Percentiles rank a stretch among this genome's conserved stretches.
Conservation (phyloP, 2,329 filamentous ascomycete species). For the Cercospora sesami region DNA sequence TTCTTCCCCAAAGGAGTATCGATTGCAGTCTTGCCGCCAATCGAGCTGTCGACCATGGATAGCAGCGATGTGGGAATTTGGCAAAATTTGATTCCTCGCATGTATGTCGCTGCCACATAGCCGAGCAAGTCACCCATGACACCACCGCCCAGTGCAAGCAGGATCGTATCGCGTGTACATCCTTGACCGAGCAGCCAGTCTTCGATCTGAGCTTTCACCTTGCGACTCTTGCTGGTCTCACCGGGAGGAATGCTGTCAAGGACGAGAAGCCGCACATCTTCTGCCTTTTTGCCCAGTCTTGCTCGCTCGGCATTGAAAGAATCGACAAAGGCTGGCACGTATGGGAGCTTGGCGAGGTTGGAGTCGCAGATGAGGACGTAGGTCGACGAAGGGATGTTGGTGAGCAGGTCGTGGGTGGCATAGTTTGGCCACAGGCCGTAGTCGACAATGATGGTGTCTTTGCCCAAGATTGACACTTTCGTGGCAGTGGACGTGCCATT, state of each 20-base stretch:
- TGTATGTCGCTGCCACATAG: constrained; percentile 96
- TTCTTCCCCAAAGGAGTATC: constrained; percentile 97
- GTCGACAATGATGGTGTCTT: constrained; percentile 87
- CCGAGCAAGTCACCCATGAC: constrained; percentile 98
- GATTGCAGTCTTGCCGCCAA: constrained; percentile 97
- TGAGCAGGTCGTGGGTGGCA: constrained; percentile 76
- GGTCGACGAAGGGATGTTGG: constrained; percentile 77
- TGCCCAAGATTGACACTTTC: constrained; percentile 78
- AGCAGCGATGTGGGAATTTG: constrained; percentile 94
- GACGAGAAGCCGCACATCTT: constrained; percentile 69
- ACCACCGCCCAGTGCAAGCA: constrained; percentile 90
- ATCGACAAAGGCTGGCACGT: constrained; percentile 73
- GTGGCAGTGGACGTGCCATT: constrained; percentile 45
- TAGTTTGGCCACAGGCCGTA: constrained; percentile 85
- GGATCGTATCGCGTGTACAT: constrained; percentile 92
- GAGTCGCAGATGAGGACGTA: constrained; percentile 97
- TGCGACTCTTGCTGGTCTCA: constrained; percentile 87
- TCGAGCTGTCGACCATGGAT: constrained; percentile 97
- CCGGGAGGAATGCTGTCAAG: constrained; percentile 88
- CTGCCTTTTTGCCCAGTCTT: constrained; percentile 44
- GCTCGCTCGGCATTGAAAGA: constrained; percentile 55
- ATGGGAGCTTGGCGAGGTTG: constrained; percentile 72
- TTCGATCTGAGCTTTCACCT: constrained; percentile 93
- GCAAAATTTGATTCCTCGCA: constrained; percentile 93
- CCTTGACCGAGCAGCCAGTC: constrained; percentile 92